Evolutionary conservation across 768 basidiomycete genomes (phyloP), one percentile per base, ranked within the genome.

Genomic region (Clitopilus hobsonii): DNA sequence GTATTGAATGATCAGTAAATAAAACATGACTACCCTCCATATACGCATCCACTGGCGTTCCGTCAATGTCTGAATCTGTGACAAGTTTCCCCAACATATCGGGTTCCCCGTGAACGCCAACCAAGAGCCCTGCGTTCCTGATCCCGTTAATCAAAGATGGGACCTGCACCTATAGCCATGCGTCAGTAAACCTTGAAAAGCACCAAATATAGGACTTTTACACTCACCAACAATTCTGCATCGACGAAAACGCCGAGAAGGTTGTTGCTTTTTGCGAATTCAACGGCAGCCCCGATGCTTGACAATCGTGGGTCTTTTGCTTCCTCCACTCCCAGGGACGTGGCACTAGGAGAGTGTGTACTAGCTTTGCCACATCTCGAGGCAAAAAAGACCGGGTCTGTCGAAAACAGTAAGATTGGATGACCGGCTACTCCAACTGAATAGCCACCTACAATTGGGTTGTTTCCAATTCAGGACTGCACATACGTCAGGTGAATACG

Each of bases 391-490:
- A 98, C 95, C 53, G 96, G 94, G 79, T 96, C 94, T 93, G 67
- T 27, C n/a, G 49, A 58, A 48, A 52, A n/a, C 38, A 20, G 22
- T n/a, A 18, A 56, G 10, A 22, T 27, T 16, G 23, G 36, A 14
- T 23, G 18, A 16, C 3, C 22, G n/a, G n/a, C 18, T 20, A 8
- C 22, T 20, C 5, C 11, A 51, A 27, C 11, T 22, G 30, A 38
- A n/a, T 36, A 18, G 20, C 23, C 20, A 57, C 85, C 71, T 72
- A 93, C 96, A 98, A 69, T 98, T 98, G 11, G 96, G 96, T 70
- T 99, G 96, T 71, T 99, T 99, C 97, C 96, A 98, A 65, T 99
- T 98, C 54, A 98, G 70, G 14, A 91, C 87, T 6, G 91, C 84
- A 69, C 94, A 96, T 0, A 94, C 83, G 65, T 91, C 86, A 7